These are phyloP conservation scores for Dictyostelium purpureum DNA, from an alignment of 78 protist genomes.

Conservation along the genomic window DNA sequence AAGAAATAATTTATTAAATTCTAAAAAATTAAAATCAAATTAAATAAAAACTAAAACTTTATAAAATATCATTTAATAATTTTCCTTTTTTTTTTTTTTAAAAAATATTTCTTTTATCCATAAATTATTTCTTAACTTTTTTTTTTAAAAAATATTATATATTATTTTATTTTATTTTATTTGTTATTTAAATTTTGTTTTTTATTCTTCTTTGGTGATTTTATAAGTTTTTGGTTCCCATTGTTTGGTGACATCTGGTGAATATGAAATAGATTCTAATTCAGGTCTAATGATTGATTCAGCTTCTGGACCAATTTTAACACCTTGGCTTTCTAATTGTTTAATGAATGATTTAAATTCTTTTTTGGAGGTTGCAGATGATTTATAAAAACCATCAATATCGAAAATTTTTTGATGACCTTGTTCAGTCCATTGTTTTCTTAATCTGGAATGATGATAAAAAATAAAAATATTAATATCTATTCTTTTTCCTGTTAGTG, in stretches of 20 bases:
- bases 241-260: slow-evolving; percentile 24
- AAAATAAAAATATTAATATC: not conserved
- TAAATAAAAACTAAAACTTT: not conserved
- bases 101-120: not conserved
- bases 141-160: too few relatives aligned
- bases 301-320: slow-evolving; percentile 29
- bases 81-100: not conserved
- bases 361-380: slow-evolving; percentile 21
- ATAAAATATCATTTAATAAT: not conserved
- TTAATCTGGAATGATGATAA: not conserved
- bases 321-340: slow-evolving; percentile 33
- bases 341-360: slow-evolving; percentile 22
- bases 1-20: not conserved
- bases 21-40: not conserved
- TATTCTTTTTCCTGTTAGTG: too few relatives aligned
- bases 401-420: slow-evolving; percentile 60
- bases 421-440: slow-evolving; percentile 15
- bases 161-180: too few relatives aligned
- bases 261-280: slow-evolving; percentile 19
- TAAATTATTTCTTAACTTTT: too few relatives aligned
- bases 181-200: too few relatives aligned
- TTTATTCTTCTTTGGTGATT: too few relatives aligned
- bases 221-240: slow-evolving; percentile 47
- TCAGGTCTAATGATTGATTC: slow-evolving; percentile 2
- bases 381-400: slow-evolving; percentile 51